Conservation (phyloP, 1,139 yeast species). For the Sugiyamaella japonica region DNA sequence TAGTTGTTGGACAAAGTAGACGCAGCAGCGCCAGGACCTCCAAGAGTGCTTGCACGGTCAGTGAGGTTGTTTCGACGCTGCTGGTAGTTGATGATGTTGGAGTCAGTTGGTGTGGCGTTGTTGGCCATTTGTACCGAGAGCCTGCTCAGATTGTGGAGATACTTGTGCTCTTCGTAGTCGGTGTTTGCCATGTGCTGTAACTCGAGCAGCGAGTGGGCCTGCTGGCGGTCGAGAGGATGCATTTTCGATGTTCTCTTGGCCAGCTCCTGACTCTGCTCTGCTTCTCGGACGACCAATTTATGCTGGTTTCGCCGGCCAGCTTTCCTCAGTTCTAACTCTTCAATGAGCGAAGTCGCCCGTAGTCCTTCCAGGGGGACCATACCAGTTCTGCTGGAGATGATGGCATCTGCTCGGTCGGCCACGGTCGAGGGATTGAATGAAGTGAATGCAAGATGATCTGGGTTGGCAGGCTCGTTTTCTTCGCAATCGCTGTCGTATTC, state of each 20-base stretch:
- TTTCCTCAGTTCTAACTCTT: constrained; percentile 42
- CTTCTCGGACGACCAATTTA: constrained; percentile 33
- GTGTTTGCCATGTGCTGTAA: constrained; percentile 38
- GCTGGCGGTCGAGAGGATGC: constrained; percentile 39
- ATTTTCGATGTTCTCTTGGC: constrained; percentile 23
- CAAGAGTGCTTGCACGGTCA: constrained; percentile 11
- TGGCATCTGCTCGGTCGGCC: constrained; percentile 18
- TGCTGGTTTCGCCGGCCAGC: constrained; percentile 37
- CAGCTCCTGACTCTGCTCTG: constrained; percentile 24
- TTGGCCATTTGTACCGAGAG: constrained; percentile 19
- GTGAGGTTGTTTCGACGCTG: constrained; percentile 16
- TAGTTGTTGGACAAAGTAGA: constrained; percentile 1
- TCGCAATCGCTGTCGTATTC: constrained; percentile 19
- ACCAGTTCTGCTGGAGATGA: constrained; percentile 11
- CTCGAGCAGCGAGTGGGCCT: constrained; percentile 37
- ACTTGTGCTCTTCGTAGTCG: constrained; percentile 37
- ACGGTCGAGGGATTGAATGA: constrained; percentile 19
- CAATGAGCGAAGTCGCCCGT: constrained; percentile 33
- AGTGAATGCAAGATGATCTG: constrained; percentile 21
- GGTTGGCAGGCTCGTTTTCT: constrained; percentile 3
- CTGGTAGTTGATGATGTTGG: constrained; percentile 16
- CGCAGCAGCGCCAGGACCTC: constrained; percentile 5
- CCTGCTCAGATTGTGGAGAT: constrained; percentile 18
- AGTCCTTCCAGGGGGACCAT: constrained; percentile 22
- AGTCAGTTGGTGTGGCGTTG: constrained; percentile 18